These are phyloP conservation scores for Debaryomycetaceae sp. DNA, from an alignment of 1,139 yeast species.

Conservation along the genomic window DNA sequence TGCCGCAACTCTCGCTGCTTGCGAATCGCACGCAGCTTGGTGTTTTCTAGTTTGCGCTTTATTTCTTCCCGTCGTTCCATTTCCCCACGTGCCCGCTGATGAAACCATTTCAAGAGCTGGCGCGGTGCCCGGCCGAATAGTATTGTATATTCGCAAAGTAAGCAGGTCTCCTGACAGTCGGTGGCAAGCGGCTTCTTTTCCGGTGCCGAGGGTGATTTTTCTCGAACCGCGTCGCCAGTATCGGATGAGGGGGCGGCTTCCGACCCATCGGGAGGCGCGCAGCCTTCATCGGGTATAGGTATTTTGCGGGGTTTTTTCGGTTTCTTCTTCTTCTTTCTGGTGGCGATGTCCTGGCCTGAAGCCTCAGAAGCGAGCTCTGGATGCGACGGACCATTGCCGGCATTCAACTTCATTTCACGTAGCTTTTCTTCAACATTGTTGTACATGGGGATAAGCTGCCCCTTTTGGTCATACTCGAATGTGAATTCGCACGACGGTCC, in stretches of 20 bases:
- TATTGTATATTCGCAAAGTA: constrained; percentile 51
- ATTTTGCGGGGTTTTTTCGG: constrained; percentile 7
- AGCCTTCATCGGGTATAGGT: background rate
- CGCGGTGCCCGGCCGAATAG: constrained; percentile 44
- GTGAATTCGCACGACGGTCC: constrained; percentile 29
- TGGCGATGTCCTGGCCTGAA: constrained; percentile 1
- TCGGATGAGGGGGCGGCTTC: background rate
- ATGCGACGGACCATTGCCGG: constrained; percentile 2
- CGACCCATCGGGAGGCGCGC: background rate
- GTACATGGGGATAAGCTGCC: constrained; percentile 31
- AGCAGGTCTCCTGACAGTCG: constrained; percentile 34
- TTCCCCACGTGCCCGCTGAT: constrained; percentile 22
- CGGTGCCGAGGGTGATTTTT: background rate
- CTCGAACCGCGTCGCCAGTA: too few relatives aligned
- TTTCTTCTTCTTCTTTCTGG: constrained; percentile 15
- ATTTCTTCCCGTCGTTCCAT: constrained; percentile 24
- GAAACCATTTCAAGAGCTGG: constrained; percentile 38
- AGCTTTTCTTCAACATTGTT: constrained; percentile 31
- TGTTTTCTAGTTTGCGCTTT: constrained; percentile 24
- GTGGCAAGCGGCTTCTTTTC: background rate
- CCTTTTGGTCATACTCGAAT: constrained; percentile 33
- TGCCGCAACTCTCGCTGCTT: constrained; percentile 18
- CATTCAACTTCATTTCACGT: constrained; percentile 16
- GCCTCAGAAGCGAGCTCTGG: too few relatives aligned
- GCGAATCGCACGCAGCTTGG: constrained; percentile 25